These are phyloP conservation scores for Fusarium sp. DNA, from an alignment of 2,329 filamentous ascomycete species.

Conservation along the genomic window DNA sequence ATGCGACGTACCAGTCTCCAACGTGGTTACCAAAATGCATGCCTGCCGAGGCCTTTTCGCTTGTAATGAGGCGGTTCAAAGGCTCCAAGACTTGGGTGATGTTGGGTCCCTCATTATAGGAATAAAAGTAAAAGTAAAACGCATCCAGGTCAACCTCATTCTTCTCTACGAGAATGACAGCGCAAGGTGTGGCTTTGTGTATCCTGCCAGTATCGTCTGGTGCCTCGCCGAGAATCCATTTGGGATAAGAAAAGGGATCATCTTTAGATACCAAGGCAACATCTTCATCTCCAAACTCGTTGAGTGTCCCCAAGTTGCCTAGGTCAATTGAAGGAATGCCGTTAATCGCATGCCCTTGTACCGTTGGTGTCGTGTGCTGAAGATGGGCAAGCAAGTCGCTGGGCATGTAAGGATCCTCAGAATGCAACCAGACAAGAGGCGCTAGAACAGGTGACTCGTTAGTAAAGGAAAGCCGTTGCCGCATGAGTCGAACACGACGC, in stretches of 20 bases:
- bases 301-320: constrained; percentile 45
- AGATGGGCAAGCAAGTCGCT: constrained; percentile 45
- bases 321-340: constrained; percentile 38
- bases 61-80: constrained; percentile 32
- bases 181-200: constrained; percentile 42
- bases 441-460: constrained; percentile 31
- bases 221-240: constrained; percentile 43
- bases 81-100: constrained; percentile 47
- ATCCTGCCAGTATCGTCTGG: constrained; percentile 36
- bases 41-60: constrained; percentile 17
- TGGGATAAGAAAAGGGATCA: constrained; percentile 39
- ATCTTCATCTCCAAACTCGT: constrained; percentile 22
- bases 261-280: constrained; percentile 43
- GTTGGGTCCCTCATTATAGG: constrained; percentile 46
- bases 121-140: constrained; percentile 51
- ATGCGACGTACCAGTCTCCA: constrained; percentile 41
- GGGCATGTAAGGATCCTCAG: constrained; percentile 46
- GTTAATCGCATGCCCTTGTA: constrained; percentile 27
- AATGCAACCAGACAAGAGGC: constrained; percentile 47
- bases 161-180: constrained; percentile 46
- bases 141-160: constrained; percentile 42
- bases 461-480: background rate
- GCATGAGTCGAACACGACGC: background rate
- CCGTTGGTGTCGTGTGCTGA: constrained; percentile 42
- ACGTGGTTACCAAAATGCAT: constrained; percentile 47